Evolutionary conservation across 139 green algal genomes (phyloP).

Genomic region (Astrephomene gubernaculifera): DNA sequence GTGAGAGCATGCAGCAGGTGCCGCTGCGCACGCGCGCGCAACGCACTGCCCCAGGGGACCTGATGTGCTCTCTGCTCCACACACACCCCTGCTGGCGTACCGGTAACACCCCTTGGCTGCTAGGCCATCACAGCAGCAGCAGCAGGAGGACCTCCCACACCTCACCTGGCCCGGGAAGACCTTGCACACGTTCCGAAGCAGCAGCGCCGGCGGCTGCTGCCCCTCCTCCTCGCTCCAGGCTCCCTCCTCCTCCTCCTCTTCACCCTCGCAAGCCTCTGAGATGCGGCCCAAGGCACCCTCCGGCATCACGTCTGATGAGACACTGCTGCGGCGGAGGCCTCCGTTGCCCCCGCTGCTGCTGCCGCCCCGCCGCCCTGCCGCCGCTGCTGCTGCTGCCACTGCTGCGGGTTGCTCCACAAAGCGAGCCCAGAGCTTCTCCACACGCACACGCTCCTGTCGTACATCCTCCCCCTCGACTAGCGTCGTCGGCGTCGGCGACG

Average conservation of each 20-base stretch:
- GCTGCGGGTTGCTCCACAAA: not conserved
- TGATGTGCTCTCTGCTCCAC: too few relatives aligned
- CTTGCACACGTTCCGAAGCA: slow-evolving; percentile 77
- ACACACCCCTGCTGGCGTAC: too few relatives aligned
- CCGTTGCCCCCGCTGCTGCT: not conserved
- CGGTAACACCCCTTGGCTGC: too few relatives aligned
- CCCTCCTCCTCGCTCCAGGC: not conserved
- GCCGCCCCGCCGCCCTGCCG: not conserved
- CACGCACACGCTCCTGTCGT: not conserved
- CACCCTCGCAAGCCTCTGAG: too few relatives aligned
- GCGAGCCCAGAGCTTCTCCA: slow-evolving; percentile 2
- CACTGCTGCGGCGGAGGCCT: not conserved
- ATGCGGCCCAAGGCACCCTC: too few relatives aligned
- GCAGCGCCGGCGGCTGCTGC: slow-evolving; percentile 44
- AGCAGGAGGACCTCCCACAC: too few relatives aligned
- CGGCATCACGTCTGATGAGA: too few relatives aligned
- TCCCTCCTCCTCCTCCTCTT: too few relatives aligned
- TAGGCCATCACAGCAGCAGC: too few relatives aligned
- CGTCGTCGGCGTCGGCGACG: not conserved
- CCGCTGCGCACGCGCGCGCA: too few relatives aligned
- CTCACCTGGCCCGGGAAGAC: slow-evolving; percentile 53
- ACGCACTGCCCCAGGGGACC: too few relatives aligned
- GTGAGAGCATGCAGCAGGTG: too few relatives aligned
- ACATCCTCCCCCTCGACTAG: slow-evolving; percentile 11
- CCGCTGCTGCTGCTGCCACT: not conserved